Evolutionary conservation across 768 basidiomycete species (phyloP).

Genomic region (Auriscalpium microsporum): DNA sequence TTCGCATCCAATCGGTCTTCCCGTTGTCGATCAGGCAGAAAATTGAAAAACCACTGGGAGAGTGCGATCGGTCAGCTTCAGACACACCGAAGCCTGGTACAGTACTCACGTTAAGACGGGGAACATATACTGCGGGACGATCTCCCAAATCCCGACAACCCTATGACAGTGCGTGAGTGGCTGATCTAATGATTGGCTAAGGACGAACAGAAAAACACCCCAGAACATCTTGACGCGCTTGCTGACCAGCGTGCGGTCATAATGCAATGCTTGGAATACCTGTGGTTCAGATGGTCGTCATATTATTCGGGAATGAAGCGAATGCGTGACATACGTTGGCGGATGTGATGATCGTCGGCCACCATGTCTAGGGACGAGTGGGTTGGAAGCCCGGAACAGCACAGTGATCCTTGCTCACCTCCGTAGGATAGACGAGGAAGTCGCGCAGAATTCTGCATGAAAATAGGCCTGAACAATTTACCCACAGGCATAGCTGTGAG

Average conservation of each 20-base stretch:
- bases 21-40: conserved; percentile 26
- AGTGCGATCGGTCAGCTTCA: neutral
- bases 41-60: conserved; percentile 20
- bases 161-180: neutral
- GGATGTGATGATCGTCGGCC: neutral
- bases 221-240: conserved; percentile 34
- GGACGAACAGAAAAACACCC: conserved; percentile 27
- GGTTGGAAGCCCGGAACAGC: neutral
- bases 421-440: conserved; percentile 19
- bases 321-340: neutral
- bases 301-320: too few relatives aligned
- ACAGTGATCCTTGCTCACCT: neutral
- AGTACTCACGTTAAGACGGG: conserved; percentile 16
- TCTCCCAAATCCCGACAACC: conserved; percentile 22
- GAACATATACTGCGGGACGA: conserved; percentile 33
- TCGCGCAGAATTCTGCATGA: conserved; percentile 15
- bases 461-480: too few relatives aligned
- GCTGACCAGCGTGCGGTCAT: conserved; percentile 27
- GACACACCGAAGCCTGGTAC: neutral
- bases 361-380: conserved; percentile 11
- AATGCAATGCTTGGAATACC: conserved; percentile 29
- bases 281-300: conserved; percentile 1
- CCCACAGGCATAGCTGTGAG: too few relatives aligned
- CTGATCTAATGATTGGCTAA: conserved; percentile 7
- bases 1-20: conserved; percentile 22